A percentile compares a stretch with the other conserved stretches of the same genome.
Evolutionary conservation across 495 filamentous ascomycete genomes (phyloP).

Genomic region (Parmelia sp.): DNA sequence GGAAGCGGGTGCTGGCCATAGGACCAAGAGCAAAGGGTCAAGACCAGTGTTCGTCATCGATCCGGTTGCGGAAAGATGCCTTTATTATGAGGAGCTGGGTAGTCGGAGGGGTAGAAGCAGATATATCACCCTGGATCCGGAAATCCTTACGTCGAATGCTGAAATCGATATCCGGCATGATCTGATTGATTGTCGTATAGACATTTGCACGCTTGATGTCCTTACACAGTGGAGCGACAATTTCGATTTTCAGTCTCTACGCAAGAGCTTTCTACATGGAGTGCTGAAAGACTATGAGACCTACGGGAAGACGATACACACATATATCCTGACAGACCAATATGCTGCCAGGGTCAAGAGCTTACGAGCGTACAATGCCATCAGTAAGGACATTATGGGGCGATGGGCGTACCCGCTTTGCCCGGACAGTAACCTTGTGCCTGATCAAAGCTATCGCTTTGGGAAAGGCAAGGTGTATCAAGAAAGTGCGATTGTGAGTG

Average conservation of each 20-base stretch:
- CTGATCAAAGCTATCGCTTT: conserved; percentile 67
- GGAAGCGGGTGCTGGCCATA: conserved; percentile 66
- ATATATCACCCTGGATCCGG: conserved; percentile 64
- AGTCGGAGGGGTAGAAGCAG: conserved; percentile 35
- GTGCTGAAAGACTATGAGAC: conserved; percentile 95
- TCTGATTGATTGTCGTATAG: conserved; percentile 89
- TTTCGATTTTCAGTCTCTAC: conserved; percentile 89
- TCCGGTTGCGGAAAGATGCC: conserved; percentile 67
- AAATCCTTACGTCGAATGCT: conserved; percentile 54
- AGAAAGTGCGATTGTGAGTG: conserved; percentile 63
- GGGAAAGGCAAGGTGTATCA: conserved; percentile 61
- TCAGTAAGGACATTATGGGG: conserved; percentile 80
- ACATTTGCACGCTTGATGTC: conserved; percentile 96
- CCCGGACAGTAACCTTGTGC: conserved; percentile 78
- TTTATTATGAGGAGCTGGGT: conserved; percentile 83
- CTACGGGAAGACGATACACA: conserved; percentile 91
- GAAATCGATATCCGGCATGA: conserved; percentile 79
- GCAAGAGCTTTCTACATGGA: conserved; percentile 81
- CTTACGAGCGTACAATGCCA: conserved; percentile 80
- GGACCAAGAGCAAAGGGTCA: conserved; percentile 65
- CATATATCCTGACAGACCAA: conserved; percentile 70
- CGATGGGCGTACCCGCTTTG: conserved; percentile 91
- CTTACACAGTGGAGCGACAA: conserved; percentile 93
- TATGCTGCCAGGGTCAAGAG: conserved; percentile 80
- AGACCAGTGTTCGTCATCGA: conserved; percentile 84